Percentiles rank a stretch among this genome's conserved stretches.
These are phyloP conservation scores for Bathelium albidoporum DNA, from an alignment of 495 filamentous ascomycete genomes.

Conservation along the genomic window DNA sequence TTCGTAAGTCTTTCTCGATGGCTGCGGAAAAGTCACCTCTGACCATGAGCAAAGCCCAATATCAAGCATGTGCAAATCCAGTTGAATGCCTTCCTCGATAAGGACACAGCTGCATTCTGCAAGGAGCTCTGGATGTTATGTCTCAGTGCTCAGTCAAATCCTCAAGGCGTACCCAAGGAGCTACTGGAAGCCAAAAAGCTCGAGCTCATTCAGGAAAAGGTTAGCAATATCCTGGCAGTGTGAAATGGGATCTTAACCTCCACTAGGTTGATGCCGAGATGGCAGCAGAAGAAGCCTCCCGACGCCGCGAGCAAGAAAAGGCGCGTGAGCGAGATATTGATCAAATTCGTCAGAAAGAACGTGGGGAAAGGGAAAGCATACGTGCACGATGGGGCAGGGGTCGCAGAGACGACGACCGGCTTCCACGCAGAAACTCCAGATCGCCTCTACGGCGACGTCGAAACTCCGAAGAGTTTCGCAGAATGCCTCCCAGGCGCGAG, in stretches of 20 bases:
- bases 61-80: slow-evolving; percentile 90
- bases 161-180: slow-evolving; percentile 88
- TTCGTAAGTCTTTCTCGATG: slow-evolving; percentile 49
- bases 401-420: slow-evolving; percentile 42
- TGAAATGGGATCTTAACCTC: background rate
- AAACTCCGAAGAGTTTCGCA: slow-evolving; percentile 43
- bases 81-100: slow-evolving; percentile 89
- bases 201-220: slow-evolving; percentile 89
- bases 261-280: slow-evolving; percentile 70
- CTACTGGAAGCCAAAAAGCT: slow-evolving; percentile 91
- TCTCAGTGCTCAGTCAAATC: slow-evolving; percentile 77
- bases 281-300: slow-evolving; percentile 62
- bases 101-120: slow-evolving; percentile 83
- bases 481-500: slow-evolving; percentile 42
- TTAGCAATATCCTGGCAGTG: slow-evolving; percentile 24
- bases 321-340: slow-evolving; percentile 51
- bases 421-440: slow-evolving; percentile 36
- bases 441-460: slow-evolving; percentile 54
- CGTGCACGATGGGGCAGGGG: slow-evolving; percentile 33
- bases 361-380: slow-evolving; percentile 54
- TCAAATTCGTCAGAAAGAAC: slow-evolving; percentile 60
- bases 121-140: slow-evolving; percentile 88
- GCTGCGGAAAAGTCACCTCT: background rate
- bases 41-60: slow-evolving; percentile 55
- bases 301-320: slow-evolving; percentile 56